Conservation (phyloP, 176 grass and related monocot genomes). For the Oryza brachyantha region DNA sequence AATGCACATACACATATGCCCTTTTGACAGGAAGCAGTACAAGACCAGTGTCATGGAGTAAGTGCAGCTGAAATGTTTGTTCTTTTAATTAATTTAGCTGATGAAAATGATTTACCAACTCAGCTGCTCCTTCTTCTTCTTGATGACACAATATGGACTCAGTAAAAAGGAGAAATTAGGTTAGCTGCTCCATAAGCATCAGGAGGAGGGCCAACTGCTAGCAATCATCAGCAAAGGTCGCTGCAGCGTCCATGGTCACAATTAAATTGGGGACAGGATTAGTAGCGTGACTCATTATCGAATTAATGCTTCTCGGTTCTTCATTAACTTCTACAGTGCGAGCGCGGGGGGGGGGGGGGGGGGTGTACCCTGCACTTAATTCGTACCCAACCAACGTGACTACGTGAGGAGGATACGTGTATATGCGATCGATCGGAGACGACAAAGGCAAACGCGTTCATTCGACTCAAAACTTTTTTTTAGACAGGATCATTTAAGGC, state of each 20-base stretch:
- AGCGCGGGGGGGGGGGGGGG: too few relatives aligned
- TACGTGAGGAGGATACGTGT: neutral
- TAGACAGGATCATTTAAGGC: neutral
- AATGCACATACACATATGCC: neutral
- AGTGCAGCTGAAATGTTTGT: conserved; percentile 11
- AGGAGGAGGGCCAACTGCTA: neutral
- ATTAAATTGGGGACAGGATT: neutral
- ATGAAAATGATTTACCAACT: neutral
- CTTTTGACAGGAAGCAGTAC: neutral
- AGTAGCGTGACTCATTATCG: neutral
- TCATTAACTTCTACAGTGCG: neutral
- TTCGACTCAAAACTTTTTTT: neutral
- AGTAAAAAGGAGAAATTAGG: conserved; percentile 35
- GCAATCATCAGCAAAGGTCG: neutral
- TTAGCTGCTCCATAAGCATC: conserved; percentile 36
- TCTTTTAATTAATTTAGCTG: neutral
- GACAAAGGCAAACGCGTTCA: neutral
- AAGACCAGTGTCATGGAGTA: conserved; percentile 4
- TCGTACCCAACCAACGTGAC: neutral
- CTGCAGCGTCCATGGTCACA: neutral
- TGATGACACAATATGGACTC: neutral
- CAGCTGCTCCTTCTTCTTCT: neutral
- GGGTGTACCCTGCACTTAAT: neutral
- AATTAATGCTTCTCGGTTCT: neutral
- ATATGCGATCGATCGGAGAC: neutral